Evolutionary conservation across 23 red algal genomes (phyloP).

Genomic region (Cyanidioschyzon merolae): DNA sequence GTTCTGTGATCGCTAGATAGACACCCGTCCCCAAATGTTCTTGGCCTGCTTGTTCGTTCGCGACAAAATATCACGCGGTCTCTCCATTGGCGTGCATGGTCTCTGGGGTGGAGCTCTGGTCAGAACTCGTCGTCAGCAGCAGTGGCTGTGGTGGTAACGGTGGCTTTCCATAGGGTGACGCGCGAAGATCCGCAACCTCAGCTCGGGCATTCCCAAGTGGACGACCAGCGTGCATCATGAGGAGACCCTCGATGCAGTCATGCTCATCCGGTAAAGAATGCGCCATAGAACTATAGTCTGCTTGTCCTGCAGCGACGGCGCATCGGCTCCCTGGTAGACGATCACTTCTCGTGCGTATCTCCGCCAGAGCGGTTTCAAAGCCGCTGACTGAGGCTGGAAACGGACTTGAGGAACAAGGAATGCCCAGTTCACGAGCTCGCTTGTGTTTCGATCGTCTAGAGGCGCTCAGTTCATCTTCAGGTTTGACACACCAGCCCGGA

Average conservation of each 20-base stretch:
- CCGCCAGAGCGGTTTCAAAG: background rate
- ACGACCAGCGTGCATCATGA: background rate
- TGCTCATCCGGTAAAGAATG: background rate
- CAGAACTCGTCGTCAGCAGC: background rate
- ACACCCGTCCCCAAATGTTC: too few relatives aligned
- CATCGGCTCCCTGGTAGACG: background rate
- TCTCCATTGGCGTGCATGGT: too few relatives aligned
- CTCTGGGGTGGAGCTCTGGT: background rate
- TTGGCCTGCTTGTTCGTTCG: too few relatives aligned
- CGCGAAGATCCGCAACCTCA: background rate
- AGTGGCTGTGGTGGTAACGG: background rate
- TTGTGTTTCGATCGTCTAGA: conserved; percentile 27
- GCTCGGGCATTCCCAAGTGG: background rate
- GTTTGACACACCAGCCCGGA: conserved; percentile 86
- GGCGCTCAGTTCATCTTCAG: conserved; percentile 64
- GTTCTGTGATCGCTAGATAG: too few relatives aligned
- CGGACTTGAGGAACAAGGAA: background rate
- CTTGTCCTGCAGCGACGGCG: background rate
- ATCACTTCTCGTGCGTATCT: background rate
- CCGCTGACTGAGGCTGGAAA: background rate
- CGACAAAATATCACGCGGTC: too few relatives aligned
- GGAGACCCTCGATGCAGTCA: background rate
- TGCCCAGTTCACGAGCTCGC: background rate
- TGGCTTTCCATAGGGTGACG: background rate
- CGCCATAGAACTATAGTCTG: background rate